These are phyloP conservation scores for Cercospora sojina DNA, from an alignment of 2,329 filamentous ascomycete genomes.

Conservation along the genomic window DNA sequence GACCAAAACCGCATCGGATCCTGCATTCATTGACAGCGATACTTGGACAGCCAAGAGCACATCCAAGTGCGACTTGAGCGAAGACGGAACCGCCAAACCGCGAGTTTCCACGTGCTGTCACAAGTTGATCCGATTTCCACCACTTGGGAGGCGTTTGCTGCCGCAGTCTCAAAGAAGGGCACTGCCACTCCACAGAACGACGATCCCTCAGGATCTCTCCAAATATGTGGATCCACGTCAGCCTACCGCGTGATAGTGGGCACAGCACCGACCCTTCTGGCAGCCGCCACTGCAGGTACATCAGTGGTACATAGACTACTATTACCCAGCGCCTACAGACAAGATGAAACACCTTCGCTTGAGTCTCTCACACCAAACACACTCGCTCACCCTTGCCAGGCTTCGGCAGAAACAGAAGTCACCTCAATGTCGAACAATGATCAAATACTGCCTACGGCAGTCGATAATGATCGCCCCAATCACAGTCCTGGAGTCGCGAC, in stretches of 20 bases:
- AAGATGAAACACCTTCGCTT: conserved; percentile 8
- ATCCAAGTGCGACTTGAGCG: not conserved
- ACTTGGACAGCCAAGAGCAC: not conserved
- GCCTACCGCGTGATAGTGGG: conserved; percentile 14
- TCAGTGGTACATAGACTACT: conserved; percentile 15
- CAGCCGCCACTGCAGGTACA: conserved; percentile 18
- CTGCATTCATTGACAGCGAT: not conserved
- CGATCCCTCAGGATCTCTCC: conserved; percentile 2
- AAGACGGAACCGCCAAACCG: not conserved
- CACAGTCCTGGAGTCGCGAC: not conserved
- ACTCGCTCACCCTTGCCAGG: not conserved
- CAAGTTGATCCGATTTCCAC: not conserved
- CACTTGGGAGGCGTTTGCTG: not conserved
- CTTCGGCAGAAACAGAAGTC: not conserved
- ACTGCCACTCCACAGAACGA: conserved; percentile 14
- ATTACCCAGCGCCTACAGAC: conserved; percentile 4
- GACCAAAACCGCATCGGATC: not conserved
- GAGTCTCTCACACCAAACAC: not conserved
- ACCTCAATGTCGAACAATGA: conserved; percentile 6
- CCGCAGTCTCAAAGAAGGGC: not conserved
- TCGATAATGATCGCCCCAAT: not conserved
- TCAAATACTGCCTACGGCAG: not conserved
- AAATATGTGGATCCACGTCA: conserved; percentile 16
- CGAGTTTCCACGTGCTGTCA: not conserved
- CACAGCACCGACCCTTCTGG: conserved; percentile 16